Percentiles rank a stretch among this genome's conserved stretches.
These are phyloP conservation scores for Trametes sanguinea DNA, from an alignment of 768 basidiomycete genomes.

Conservation along the genomic window DNA sequence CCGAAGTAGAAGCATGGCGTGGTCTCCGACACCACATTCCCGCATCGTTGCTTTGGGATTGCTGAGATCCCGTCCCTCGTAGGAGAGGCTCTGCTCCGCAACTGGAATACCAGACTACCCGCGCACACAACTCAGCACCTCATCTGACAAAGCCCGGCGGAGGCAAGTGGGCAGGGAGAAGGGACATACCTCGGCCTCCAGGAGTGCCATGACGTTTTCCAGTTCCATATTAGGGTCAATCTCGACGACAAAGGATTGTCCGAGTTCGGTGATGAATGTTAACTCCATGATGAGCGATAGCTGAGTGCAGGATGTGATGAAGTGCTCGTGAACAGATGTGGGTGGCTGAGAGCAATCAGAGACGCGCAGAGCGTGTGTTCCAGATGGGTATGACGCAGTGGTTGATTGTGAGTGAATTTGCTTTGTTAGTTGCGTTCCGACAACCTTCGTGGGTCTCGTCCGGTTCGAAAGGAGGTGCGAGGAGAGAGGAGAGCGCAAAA, in stretches of 20 bases:
- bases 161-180: neutral
- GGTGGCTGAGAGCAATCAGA: neutral
- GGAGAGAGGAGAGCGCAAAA: no score
- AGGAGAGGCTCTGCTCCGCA: conserved; percentile 71
- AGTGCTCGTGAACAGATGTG: neutral
- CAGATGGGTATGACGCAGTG: conserved; percentile 1
- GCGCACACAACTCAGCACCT: neutral
- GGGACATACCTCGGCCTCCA: conserved; percentile 87
- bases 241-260: conserved; percentile 68
- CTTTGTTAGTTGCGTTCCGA: no score
- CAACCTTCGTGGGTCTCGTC: neutral
- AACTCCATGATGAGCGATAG: conserved; percentile 52
- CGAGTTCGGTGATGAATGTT: conserved; percentile 70
- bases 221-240: conserved; percentile 91
- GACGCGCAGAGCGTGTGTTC: neutral
- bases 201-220: conserved; percentile 87
- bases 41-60: conserved; percentile 70
- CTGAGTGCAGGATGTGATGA: neutral
- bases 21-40: conserved; percentile 61
- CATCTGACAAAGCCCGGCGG: neutral
- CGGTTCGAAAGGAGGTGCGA: neutral
- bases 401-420: neutral
- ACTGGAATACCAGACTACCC: conserved; percentile 72
- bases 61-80: conserved; percentile 64
- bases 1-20: conserved; percentile 68